Conservation (phyloP, 768 basidiomycete genomes). For the Tulasnella sp. region DNA sequence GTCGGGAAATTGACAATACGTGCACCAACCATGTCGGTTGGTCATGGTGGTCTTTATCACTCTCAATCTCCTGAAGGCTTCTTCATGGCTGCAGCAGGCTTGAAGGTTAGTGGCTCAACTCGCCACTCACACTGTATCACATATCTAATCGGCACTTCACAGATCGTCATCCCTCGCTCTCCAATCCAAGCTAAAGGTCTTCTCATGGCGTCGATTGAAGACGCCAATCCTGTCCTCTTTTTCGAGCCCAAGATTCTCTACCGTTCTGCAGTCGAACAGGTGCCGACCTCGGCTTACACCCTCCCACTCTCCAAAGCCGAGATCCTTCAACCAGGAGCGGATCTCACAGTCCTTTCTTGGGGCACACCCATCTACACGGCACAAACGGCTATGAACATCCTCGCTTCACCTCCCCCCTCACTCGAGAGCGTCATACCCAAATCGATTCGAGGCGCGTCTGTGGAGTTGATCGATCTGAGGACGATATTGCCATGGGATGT, state of each 20-base stretch:
- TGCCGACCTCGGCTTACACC: conserved; percentile 76
- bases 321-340: conserved; percentile 57
- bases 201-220: conserved; percentile 73
- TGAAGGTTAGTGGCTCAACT: conserved; percentile 48
- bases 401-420: conserved; percentile 52
- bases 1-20: conserved; percentile 37
- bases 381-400: conserved; percentile 68
- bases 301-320: conserved; percentile 81
- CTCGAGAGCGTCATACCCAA: conserved; percentile 56
- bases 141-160: neutral
- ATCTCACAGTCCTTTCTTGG: conserved; percentile 85
- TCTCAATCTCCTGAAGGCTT: conserved; percentile 93
- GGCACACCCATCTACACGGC: conserved; percentile 91
- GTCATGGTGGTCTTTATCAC: conserved; percentile 85
- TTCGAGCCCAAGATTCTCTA: conserved; percentile 95
- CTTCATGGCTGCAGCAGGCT: conserved; percentile 81
- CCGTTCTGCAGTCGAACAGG: conserved; percentile 91
- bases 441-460: conserved; percentile 52
- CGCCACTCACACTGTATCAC: neutral
- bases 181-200: conserved; percentile 95
- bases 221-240: conserved; percentile 89
- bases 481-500: conserved; percentile 87
- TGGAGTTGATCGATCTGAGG: conserved; percentile 85
- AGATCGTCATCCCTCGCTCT: conserved; percentile 84
- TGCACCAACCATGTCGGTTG: conserved; percentile 63